phyloP scores from a whole-genome alignment of 164 flowering plant genomes.

The Dillenia suffruticosa region DNA sequence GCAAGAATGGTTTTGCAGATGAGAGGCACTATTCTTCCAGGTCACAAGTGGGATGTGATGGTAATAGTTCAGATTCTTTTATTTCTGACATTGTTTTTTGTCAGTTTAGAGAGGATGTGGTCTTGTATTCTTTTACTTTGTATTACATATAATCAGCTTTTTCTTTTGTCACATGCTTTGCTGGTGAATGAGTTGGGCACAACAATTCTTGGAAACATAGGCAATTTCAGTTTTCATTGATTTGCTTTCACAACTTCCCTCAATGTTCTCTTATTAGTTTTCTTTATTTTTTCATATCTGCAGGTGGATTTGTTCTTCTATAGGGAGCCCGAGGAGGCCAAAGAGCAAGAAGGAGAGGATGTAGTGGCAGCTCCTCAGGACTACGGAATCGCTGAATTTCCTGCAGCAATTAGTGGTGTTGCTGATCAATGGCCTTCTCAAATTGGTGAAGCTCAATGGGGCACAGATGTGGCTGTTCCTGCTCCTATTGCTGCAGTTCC shows the following conservation, averaged over 20 bases:
- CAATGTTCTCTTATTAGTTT: not conserved
- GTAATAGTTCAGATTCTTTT: constrained; percentile 13
- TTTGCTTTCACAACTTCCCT: too few species aligned
- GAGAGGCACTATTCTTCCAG: constrained; percentile 73
- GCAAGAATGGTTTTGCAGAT: constrained; percentile 88
- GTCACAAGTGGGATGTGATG: constrained; percentile 74
- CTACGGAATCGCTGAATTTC: constrained; percentile 28
- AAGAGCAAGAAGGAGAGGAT: constrained; percentile 64
- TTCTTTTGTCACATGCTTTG: too few species aligned
- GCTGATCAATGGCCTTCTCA: constrained; percentile 35
- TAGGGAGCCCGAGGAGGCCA: constrained; percentile 81
- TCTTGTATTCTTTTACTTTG: too few species aligned
- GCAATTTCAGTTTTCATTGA: too few species aligned
- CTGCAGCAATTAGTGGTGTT: constrained; percentile 10
- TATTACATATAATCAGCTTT: too few species aligned
- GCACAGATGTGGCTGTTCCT: constrained; percentile 18
- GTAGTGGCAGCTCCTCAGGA: constrained; percentile 28
- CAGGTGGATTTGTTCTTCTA: constrained; percentile 90
- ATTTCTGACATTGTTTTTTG: not conserved
- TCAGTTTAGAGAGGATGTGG: not conserved
- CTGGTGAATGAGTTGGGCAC: too few species aligned
- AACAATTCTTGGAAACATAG: too few species aligned
- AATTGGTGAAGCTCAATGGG: constrained; percentile 40
- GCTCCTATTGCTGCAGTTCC: constrained; percentile 24
- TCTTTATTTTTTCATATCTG: constrained; percentile 10